Evolutionary conservation across 1,284 basidiomycete genomes (phyloP), one percentile per base, ranked within the genome.

Genomic region (Cutaneotrichosporon cyanovorans): DNA sequence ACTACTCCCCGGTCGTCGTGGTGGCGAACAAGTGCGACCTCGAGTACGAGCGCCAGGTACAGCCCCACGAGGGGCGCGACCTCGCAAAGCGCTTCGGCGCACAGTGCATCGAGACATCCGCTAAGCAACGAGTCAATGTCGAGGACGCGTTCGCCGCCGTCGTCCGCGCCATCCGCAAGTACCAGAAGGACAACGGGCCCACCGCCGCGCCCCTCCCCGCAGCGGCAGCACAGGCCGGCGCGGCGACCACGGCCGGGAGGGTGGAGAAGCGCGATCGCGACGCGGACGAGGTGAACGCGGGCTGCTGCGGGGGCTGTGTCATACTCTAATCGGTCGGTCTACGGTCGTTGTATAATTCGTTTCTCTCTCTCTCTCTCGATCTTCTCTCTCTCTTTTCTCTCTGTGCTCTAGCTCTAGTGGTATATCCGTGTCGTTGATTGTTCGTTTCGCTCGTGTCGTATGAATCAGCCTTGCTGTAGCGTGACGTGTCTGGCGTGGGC

Each of bases 21-120:
- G 90, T 97, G 8, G 95, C 91, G 30, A 99, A 99, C 79, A 98
- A 99, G 76, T 95, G 89, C 68, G 95, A 99, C 73, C 75, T 99
- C 64, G 95, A 99, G 69, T 95, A 87, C 67, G 95, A 98, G 73
- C 80, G 95, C 50, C 92, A 97, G 73, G 95, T 99, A 15, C 88
- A 89, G 67, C 87, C 86, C 77, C 90, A 93, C 66, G 93, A 98
- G 88, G 95, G 95, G 10, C 87, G 89, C 49, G 91, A 95, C 63
- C 80, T 98, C 49, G 93, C 95, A 2, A 92, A 90, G 71, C 88
- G 92, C 68, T 95, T 97, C 68, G 86, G 85, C 42, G 96, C 92
- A 76, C 87, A 85, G 63, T 98, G 95, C 73, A 92, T 98, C 59
- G 95, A 98, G 74, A 97, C 95, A 2, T 97, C 93, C 19, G 95